These are phyloP conservation scores for Orobanche coerulescens DNA, from an alignment of 257 asterid species.

Conservation along the genomic window DNA sequence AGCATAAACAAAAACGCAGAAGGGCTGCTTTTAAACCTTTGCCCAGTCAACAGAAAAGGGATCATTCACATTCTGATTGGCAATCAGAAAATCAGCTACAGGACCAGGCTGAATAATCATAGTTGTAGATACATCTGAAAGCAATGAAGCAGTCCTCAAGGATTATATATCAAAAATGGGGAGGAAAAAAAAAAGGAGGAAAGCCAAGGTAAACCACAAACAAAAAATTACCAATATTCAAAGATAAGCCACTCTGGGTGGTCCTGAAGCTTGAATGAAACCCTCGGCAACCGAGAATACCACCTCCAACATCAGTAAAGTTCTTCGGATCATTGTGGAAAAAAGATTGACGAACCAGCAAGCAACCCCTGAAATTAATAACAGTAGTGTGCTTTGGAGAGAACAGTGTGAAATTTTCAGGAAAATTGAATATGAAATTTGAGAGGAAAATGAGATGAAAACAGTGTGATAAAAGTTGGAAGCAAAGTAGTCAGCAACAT, in stretches of 20 bases:
- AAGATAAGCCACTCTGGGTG: conserved; percentile 70
- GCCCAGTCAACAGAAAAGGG: conserved; percentile 71
- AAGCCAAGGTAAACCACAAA: neutral
- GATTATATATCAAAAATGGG: neutral
- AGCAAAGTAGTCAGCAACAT: too few relatives aligned
- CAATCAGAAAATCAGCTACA: conserved; percentile 58
- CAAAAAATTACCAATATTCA: conserved; percentile 56
- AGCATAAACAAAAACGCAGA: neutral
- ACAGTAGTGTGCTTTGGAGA: neutral
- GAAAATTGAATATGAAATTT: neutral
- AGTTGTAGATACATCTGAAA: conserved; percentile 70
- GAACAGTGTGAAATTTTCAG: neutral
- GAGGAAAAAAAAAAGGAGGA: conserved; percentile 14
- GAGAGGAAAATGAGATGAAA: neutral
- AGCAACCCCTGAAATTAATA: conserved; percentile 58
- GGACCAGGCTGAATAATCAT: conserved; percentile 81
- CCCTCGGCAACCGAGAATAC: conserved; percentile 85
- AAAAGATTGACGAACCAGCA: conserved; percentile 76
- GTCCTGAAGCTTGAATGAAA: conserved; percentile 85
- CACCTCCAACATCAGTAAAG: conserved; percentile 81
- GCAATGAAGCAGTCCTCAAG: neutral
- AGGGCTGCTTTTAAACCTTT: conserved; percentile 34
- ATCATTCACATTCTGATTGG: conserved; percentile 66
- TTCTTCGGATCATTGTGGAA: conserved; percentile 61
- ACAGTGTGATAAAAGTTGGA: too few relatives aligned